Evolutionary conservation across 108 stramenopile genomes (phyloP), one percentile per base, ranked within the genome.

Genomic region (Cylindrotheca closterium): DNA sequence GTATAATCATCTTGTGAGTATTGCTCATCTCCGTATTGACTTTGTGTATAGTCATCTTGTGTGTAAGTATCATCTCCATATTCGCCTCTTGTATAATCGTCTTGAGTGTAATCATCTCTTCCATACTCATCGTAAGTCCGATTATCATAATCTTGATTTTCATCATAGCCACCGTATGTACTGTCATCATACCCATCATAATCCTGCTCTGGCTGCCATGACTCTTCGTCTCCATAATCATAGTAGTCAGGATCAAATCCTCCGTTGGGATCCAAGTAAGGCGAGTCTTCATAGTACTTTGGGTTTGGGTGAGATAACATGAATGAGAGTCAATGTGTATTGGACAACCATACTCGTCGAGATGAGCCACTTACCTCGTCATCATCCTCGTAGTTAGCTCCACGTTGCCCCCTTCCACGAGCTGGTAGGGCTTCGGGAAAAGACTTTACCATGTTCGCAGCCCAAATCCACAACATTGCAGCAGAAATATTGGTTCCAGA

Each of bases 391-490:
- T 55, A 47, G 21, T 51, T 12, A 31, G 65, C 51, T 8, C 21
- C 31, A 24, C 30, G 47, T 27, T 46, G 54, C 4, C 51, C 30
- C 22, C 48, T 34, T 2, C 57, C 57, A 26, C 70, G 53, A 25
- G 73, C 65, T 49, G 73, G 73, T 47, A 74, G 51, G 5, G 73
- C 65, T 27, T 74, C 73, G 1, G 73, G 73, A 30, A 74, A 74
- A 34, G 65, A 67, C 46, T 74, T 74, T 60, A 74, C 55, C 73
- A 74, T 74, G 55, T 74, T 74, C 1, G 73, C 73, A 17, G 73
- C 73, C 73, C 73, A 74, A 1, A 74, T 46, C 73, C 73, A 74
- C 53, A 67, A 21, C 73, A 74, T 74, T 12, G 65, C 65, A 18
- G 73, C 73, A 19, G 73, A 65, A 15, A 74, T 66, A 30, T 67